phyloP scores from a whole-genome alignment of 106 monocot species.

The Triglochin maritima region DNA sequence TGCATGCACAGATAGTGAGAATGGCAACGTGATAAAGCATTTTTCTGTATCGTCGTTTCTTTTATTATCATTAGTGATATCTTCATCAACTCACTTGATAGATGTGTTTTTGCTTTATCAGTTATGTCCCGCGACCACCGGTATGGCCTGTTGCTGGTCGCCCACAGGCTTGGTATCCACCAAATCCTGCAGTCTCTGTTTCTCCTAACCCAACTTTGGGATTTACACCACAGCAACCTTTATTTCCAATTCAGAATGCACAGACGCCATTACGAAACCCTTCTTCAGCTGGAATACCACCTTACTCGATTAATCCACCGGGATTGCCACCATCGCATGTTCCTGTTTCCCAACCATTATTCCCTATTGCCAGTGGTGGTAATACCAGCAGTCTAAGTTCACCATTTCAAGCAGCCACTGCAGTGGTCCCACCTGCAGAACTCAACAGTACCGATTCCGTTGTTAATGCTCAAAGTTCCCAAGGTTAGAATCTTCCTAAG shows the following conservation, averaged over 20 bases:
- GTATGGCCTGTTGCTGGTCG: conserved; percentile 43
- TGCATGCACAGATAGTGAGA: too few species aligned
- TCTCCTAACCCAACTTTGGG: conserved; percentile 21
- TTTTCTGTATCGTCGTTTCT: background rate
- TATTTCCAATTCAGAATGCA: conserved; percentile 77
- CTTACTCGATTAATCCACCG: conserved; percentile 29
- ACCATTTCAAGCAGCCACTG: conserved; percentile 8
- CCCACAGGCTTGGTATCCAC: conserved; percentile 64
- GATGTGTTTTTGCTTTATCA: background rate
- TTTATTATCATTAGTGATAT: background rate
- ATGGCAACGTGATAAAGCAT: too few species aligned
- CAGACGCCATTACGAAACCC: conserved; percentile 24
- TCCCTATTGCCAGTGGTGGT: conserved; percentile 50
- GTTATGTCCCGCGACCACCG: conserved; percentile 29
- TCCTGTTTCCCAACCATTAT: conserved; percentile 72
- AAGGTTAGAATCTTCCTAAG: conserved; percentile 24
- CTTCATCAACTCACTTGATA: background rate
- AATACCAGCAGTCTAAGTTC: conserved; percentile 22
- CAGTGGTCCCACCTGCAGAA: conserved; percentile 20
- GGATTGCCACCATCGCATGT: conserved; percentile 41
- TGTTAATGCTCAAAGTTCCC: conserved; percentile 18
- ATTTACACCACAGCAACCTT: conserved; percentile 39
- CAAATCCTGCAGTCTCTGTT: conserved; percentile 25
- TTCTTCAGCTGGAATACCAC: conserved; percentile 33
- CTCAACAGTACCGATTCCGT: conserved; percentile 23